phyloP scores from a whole-genome alignment of 208 protist species.

The Jaenimonas drosophilae region DNA sequence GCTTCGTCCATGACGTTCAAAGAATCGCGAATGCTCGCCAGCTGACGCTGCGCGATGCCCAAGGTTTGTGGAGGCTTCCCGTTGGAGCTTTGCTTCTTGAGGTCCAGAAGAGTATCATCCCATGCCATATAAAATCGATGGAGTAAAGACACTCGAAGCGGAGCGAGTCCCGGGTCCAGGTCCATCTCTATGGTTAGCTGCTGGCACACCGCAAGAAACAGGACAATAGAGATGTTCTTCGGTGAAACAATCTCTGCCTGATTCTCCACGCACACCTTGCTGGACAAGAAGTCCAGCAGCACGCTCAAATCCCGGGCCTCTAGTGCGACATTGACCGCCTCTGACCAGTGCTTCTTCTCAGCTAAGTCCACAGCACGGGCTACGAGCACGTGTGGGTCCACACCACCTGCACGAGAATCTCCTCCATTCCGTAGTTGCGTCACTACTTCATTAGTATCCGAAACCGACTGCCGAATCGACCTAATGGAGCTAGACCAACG shows the following conservation, averaged over 20 bases:
- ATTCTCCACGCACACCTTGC: slow-evolving; percentile 59
- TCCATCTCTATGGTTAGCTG: slow-evolving; percentile 72
- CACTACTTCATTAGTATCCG: slow-evolving; percentile 29
- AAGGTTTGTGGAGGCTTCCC: slow-evolving; percentile 23
- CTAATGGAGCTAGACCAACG: too few relatives aligned
- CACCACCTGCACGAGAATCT: too few relatives aligned
- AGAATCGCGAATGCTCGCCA: slow-evolving; percentile 37
- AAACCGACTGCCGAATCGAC: slow-evolving; percentile 41
- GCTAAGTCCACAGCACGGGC: slow-evolving; percentile 39
- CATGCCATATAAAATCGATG: slow-evolving; percentile 83
- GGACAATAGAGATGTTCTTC: slow-evolving; percentile 45
- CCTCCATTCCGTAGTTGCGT: too few relatives aligned
- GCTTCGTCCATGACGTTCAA: slow-evolving; percentile 35
- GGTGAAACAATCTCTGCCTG: slow-evolving; percentile 36
- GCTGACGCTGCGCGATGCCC: slow-evolving; percentile 47
- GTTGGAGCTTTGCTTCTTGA: slow-evolving; percentile 40
- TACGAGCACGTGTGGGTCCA: slow-evolving; percentile 62
- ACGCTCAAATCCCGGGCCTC: slow-evolving; percentile 63
- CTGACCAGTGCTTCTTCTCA: slow-evolving; percentile 54
- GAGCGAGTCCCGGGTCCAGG: slow-evolving; percentile 30
- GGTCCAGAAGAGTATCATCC: slow-evolving; percentile 68
- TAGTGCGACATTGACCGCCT: slow-evolving; percentile 54
- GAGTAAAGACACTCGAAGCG: slow-evolving; percentile 56
- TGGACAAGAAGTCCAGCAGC: slow-evolving; percentile 74
- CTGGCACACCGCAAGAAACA: slow-evolving; percentile 77